These are phyloP conservation scores for Peronospora farinosa DNA, from an alignment of 352 stramenopile genomes.

Conservation along the genomic window DNA sequence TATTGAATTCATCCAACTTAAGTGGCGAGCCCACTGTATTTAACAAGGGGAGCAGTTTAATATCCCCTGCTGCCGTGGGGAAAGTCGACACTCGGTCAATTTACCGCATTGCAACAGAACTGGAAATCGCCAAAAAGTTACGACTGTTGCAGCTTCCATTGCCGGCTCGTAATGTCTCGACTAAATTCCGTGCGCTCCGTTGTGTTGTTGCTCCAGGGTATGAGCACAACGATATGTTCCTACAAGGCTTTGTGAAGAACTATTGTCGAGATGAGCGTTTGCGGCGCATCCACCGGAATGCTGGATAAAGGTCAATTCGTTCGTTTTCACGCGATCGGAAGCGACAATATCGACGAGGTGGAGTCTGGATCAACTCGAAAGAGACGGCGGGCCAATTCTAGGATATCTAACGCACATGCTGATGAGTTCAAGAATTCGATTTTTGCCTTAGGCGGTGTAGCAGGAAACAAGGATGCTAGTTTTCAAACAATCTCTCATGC, in stretches of 20 bases:
- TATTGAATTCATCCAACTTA: conserved; percentile 3
- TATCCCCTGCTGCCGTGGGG: conserved; percentile 30
- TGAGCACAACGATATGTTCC: conserved; percentile 61
- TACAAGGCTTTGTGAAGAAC: conserved; percentile 69
- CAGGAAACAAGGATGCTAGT: neutral
- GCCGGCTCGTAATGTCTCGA: conserved; percentile 69
- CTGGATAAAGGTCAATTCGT: conserved; percentile 50
- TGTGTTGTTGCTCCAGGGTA: conserved; percentile 62
- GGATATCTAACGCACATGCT: neutral
- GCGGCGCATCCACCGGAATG: conserved; percentile 56
- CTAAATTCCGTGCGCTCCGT: conserved; percentile 65
- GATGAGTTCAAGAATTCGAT: conserved; percentile 2
- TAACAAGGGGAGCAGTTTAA: conserved; percentile 15
- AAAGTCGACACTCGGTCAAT: conserved; percentile 71
- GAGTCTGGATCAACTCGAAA: conserved; percentile 19
- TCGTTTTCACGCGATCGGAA: conserved; percentile 37
- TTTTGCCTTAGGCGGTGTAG: conserved; percentile 3
- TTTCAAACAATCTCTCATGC: conserved; percentile 10
- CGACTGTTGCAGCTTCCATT: conserved; percentile 58
- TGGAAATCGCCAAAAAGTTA: conserved; percentile 47
- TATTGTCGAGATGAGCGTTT: conserved; percentile 75
- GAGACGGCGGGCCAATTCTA: conserved; percentile 11
- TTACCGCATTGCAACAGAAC: conserved; percentile 54
- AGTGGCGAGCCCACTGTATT: conserved; percentile 6
- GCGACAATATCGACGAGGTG: conserved; percentile 37